phyloP scores from a whole-genome alignment of 208 protist genomes.

The Leishmania martiniquensis region DNA sequence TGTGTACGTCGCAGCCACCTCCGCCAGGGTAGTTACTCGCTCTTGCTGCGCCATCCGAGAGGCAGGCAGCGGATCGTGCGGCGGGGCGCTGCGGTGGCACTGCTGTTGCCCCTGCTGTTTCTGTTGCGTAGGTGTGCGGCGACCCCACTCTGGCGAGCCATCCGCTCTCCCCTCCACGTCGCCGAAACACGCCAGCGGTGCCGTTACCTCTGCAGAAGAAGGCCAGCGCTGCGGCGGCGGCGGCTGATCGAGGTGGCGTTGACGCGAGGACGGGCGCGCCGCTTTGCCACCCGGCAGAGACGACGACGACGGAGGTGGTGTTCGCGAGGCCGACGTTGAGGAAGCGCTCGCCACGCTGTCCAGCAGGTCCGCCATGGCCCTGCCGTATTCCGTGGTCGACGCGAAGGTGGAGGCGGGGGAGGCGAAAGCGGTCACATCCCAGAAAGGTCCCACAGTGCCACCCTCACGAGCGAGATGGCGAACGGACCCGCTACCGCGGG shows the following conservation, averaged over 20 bases:
- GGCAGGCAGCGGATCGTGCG: neutral
- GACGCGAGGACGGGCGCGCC: neutral
- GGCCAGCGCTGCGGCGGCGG: neutral
- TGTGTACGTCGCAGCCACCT: neutral
- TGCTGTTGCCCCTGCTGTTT: constrained; percentile 1
- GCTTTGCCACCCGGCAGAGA: neutral
- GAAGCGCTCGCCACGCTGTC: constrained; percentile 29
- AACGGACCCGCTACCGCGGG: neutral
- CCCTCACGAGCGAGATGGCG: neutral
- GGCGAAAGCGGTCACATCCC: constrained; percentile 18
- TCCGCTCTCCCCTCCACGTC: neutral
- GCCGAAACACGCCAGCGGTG: neutral
- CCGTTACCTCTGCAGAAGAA: neutral
- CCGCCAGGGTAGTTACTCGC: neutral
- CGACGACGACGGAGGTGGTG: constrained; percentile 13
- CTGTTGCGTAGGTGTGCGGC: neutral
- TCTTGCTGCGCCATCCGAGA: neutral
- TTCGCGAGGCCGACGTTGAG: constrained; percentile 13
- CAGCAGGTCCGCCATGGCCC: constrained; percentile 29
- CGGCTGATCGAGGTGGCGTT: neutral
- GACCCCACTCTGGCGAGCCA: neutral
- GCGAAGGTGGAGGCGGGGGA: constrained; percentile 13
- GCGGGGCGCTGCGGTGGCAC: neutral
- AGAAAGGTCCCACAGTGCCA: constrained; percentile 9
- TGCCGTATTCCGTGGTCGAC: constrained; percentile 12